phyloP scores from a whole-genome alignment of 2,329 filamentous ascomycete species.

The Ophiostoma tasmaniense region DNA sequence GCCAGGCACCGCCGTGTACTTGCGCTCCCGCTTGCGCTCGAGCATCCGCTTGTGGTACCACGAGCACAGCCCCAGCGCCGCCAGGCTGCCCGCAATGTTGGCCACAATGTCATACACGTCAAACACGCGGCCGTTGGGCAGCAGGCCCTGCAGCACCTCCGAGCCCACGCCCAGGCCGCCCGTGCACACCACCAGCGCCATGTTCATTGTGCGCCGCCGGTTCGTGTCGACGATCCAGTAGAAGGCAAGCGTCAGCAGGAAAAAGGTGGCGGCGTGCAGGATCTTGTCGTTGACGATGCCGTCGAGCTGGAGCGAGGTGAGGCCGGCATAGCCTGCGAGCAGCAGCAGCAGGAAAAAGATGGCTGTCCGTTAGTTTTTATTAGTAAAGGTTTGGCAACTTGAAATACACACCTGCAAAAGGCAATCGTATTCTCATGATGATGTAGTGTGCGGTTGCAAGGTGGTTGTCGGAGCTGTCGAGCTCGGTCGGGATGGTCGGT shows the following conservation, averaged over 20 bases:
- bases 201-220: slow-evolving; percentile 72
- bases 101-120: slow-evolving; percentile 82
- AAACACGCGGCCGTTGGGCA: slow-evolving; percentile 63
- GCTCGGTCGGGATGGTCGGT: background rate
- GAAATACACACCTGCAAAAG: slow-evolving; percentile 64
- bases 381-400: background rate
- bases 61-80: slow-evolving; percentile 63
- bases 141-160: slow-evolving; percentile 64
- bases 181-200: slow-evolving; percentile 76
- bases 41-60: slow-evolving; percentile 97
- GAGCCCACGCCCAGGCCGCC: slow-evolving; percentile 61
- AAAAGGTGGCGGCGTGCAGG: slow-evolving; percentile 81
- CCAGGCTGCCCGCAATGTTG: slow-evolving; percentile 71
- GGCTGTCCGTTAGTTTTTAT: slow-evolving; percentile 37
- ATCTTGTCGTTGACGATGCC: slow-evolving; percentile 74
- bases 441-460: background rate
- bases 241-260: slow-evolving; percentile 76
- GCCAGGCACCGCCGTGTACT: slow-evolving; percentile 63
- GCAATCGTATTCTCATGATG: slow-evolving; percentile 73
- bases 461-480: slow-evolving; percentile 16
- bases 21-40: slow-evolving; percentile 68
- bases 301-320: slow-evolving; percentile 54
- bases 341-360: slow-evolving; percentile 63
- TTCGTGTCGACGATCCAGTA: slow-evolving; percentile 96
- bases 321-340: slow-evolving; percentile 68